Evolutionary conservation across 495 filamentous ascomycete species (phyloP).

Genomic region (Aspergillus diversus): DNA sequence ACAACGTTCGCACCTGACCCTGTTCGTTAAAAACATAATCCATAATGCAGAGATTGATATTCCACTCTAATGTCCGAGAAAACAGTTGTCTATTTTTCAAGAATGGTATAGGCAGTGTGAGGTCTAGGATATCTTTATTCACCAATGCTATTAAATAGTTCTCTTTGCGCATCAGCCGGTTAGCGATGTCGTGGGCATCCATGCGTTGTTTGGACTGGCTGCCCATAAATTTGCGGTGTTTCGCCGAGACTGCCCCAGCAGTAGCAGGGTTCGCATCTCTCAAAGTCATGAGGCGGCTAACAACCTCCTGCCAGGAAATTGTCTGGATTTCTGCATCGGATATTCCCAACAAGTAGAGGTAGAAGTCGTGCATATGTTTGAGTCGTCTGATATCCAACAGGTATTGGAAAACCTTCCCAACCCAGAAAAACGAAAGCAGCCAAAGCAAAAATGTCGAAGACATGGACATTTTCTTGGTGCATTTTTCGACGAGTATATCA

Average conservation of each 20-base stretch:
- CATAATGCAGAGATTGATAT: conserved; percentile 82
- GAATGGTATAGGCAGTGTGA: conserved; percentile 85
- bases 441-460: conserved; percentile 78
- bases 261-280: conserved; percentile 87
- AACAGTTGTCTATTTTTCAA: conserved; percentile 76
- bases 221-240: conserved; percentile 69
- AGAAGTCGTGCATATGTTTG: conserved; percentile 84
- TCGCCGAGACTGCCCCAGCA: conserved; percentile 63
- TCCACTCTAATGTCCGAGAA: conserved; percentile 84
- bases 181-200: conserved; percentile 96
- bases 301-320: conserved; percentile 93
- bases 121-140: conserved; percentile 92
- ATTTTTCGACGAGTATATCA: conserved; percentile 78
- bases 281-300: conserved; percentile 83
- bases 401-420: conserved; percentile 75
- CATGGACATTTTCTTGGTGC: conserved; percentile 84
- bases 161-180: conserved; percentile 92
- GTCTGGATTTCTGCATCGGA: conserved; percentile 94
- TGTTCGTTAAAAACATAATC: conserved; percentile 92
- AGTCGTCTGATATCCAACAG: conserved; percentile 76
- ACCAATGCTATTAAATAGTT: conserved; percentile 96
- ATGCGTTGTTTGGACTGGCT: conserved; percentile 92
- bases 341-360: conserved; percentile 79
- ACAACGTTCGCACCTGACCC: conserved; percentile 79
- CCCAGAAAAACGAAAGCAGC: conserved; percentile 87